Conservation (phyloP, 164 flowering plant genomes). For the Aristolochia fimbriata region DNA sequence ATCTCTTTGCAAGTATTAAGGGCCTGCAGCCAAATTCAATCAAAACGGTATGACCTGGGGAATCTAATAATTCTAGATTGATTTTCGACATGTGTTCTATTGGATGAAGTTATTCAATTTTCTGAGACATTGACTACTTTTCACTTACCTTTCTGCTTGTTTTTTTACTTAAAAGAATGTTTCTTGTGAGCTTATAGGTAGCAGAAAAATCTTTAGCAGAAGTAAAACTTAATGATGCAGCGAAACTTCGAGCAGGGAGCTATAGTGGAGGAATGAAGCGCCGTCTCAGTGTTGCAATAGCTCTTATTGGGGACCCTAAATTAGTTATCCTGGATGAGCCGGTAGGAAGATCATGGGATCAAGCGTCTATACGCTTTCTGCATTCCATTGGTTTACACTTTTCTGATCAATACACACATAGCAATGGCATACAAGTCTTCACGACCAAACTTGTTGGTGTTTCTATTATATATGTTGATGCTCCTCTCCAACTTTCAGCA, state of each 20-base stretch:
- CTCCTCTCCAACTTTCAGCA: no score
- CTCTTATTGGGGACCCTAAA: constrained; percentile 69
- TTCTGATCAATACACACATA: no score
- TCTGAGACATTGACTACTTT: no score
- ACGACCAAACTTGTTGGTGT: no score
- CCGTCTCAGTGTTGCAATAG: constrained; percentile 73
- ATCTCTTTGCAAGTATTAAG: constrained; percentile 84
- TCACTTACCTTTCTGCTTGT: no score
- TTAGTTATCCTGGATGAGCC: constrained; percentile 68
- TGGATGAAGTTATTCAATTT: no score
- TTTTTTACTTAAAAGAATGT: no score
- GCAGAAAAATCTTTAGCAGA: constrained; percentile 59
- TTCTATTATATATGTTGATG: no score
- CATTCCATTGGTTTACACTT: no score
- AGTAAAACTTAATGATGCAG: constrained; percentile 60
- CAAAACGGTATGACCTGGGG: constrained; percentile 34
- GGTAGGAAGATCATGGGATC: constrained; percentile 21
- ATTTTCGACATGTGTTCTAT: no score
- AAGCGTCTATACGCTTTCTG: neutral
- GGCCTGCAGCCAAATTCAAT: constrained; percentile 71
- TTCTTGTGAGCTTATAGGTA: constrained; percentile 29
- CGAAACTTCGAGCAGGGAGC: constrained; percentile 74
- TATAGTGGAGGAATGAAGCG: constrained; percentile 99
- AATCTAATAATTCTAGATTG: neutral
- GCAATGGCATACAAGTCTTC: no score